Evolutionary conservation across 805 yeast species (phyloP).

Genomic region (Schizosaccharomyces cryophilus): DNA sequence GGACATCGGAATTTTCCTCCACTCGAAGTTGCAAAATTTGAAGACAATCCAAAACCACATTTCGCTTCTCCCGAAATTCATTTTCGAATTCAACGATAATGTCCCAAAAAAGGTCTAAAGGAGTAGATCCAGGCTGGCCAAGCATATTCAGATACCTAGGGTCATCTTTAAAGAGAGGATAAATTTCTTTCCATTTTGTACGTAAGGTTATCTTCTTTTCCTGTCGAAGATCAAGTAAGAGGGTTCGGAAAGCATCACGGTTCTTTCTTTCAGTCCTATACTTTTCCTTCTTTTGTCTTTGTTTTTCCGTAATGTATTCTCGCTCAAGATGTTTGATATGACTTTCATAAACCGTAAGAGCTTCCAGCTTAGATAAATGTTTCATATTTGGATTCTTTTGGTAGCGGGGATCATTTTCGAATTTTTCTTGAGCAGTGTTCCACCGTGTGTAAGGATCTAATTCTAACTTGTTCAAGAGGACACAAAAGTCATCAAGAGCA

Average conservation of each 20-base stretch:
- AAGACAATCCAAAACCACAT: constrained; percentile 29
- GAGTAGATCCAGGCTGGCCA: constrained; percentile 57
- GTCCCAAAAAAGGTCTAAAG: constrained; percentile 58
- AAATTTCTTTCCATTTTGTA: constrained; percentile 35
- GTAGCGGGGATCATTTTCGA: constrained; percentile 12
- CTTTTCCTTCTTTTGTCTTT: constrained; percentile 17
- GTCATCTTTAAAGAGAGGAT: constrained; percentile 27
- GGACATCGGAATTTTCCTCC: constrained; percentile 8
- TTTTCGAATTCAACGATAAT: constrained; percentile 36
- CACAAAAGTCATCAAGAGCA: constrained; percentile 5
- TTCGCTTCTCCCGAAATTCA: constrained; percentile 31
- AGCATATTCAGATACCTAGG: constrained; percentile 32
- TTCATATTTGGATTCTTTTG: constrained; percentile 1
- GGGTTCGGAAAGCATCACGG: constrained; percentile 29
- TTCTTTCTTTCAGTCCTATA: constrained; percentile 38
- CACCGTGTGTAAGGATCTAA: constrained; percentile 15
- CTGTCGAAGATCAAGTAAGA: constrained; percentile 19
- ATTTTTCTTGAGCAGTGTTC: constrained; percentile 13
- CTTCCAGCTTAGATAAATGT: constrained; percentile 30
- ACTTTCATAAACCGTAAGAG: constrained; percentile 27
- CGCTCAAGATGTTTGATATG: constrained; percentile 15
- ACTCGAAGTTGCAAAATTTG: constrained; percentile 15
- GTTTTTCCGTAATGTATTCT: constrained; percentile 11
- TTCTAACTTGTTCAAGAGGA: constrained; percentile 5
- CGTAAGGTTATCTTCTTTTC: constrained; percentile 22